phyloP scores from a whole-genome alignment of 768 basidiomycete species.

The Trametopsis cervina region DNA sequence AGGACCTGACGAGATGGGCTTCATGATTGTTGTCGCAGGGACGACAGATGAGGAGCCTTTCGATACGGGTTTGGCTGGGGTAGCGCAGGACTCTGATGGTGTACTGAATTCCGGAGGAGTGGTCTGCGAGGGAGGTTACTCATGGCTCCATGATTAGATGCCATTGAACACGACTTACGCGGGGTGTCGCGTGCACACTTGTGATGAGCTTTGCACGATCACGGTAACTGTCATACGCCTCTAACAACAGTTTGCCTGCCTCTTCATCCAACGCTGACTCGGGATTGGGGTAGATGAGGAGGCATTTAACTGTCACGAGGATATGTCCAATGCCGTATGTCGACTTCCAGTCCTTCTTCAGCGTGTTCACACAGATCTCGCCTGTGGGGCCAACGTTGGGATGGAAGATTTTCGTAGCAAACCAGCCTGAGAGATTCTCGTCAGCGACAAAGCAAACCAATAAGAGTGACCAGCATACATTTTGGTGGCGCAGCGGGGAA shows the following conservation, averaged over 20 bases:
- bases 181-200: slow-evolving; percentile 84
- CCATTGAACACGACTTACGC: slow-evolving; percentile 30
- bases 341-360: slow-evolving; percentile 96
- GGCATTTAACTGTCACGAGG: slow-evolving; percentile 87
- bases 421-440: slow-evolving; percentile 53
- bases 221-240: slow-evolving; percentile 86
- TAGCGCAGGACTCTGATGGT: slow-evolving; percentile 59
- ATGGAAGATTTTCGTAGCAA: slow-evolving; percentile 93
- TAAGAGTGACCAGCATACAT: slow-evolving; percentile 44
- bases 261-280: slow-evolving; percentile 96
- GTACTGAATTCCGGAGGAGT: slow-evolving; percentile 15
- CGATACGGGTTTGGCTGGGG: slow-evolving; percentile 13
- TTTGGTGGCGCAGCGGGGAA: slow-evolving; percentile 93
- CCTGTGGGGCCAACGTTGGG: slow-evolving; percentile 88
- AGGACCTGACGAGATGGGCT: slow-evolving; percentile 26
- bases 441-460: not conserved
- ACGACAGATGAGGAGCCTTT: slow-evolving; percentile 4
- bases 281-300: slow-evolving; percentile 94
- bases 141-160: not conserved
- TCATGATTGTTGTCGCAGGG: slow-evolving; percentile 25
- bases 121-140: too few relatives aligned
- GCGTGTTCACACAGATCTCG: slow-evolving; percentile 94
- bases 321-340: slow-evolving; percentile 89
- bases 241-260: slow-evolving; percentile 85
- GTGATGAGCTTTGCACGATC: slow-evolving; percentile 84